phyloP scores from a whole-genome alignment of 2,329 filamentous ascomycete species.

The Colletotrichum coccodes region DNA sequence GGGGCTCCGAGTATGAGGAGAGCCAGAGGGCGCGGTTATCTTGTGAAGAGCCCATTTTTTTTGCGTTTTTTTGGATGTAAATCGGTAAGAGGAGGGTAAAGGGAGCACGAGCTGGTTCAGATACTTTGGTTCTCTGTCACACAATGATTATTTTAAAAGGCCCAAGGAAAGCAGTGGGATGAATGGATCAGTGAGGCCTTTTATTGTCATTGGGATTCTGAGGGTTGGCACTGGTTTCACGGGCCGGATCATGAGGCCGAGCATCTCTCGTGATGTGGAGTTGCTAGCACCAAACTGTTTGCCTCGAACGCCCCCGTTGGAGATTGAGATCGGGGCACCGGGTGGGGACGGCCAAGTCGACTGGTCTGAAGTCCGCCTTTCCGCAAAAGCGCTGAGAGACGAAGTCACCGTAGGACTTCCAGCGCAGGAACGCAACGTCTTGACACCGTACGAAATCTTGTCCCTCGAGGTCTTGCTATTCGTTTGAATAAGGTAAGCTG shows the following conservation, averaged over 20 bases:
- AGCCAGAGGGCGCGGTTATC: conserved; percentile 22
- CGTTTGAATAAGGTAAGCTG: not conserved
- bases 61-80: not conserved
- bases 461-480: not conserved
- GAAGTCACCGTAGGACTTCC: no score
- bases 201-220: not conserved
- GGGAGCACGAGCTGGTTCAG: not conserved
- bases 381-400: no score
- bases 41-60: conserved; percentile 1
- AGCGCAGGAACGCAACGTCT: no score
- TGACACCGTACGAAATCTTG: not conserved
- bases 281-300: not conserved
- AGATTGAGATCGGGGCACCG: not conserved
- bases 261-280: conserved; percentile 6
- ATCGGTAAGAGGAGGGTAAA: not conserved
- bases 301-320: not conserved
- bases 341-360: not conserved
- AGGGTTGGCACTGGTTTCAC: conserved; percentile 4
- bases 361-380: not conserved
- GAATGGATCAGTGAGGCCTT: no score
- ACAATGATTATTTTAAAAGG: no score
- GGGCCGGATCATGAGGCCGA: conserved; percentile 13
- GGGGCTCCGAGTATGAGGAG: conserved; percentile 21
- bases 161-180: not conserved
- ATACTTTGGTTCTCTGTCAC: not conserved